These are phyloP conservation scores for Aspergillus ibericus DNA, from an alignment of 2,329 filamentous ascomycete genomes.

Conservation along the genomic window DNA sequence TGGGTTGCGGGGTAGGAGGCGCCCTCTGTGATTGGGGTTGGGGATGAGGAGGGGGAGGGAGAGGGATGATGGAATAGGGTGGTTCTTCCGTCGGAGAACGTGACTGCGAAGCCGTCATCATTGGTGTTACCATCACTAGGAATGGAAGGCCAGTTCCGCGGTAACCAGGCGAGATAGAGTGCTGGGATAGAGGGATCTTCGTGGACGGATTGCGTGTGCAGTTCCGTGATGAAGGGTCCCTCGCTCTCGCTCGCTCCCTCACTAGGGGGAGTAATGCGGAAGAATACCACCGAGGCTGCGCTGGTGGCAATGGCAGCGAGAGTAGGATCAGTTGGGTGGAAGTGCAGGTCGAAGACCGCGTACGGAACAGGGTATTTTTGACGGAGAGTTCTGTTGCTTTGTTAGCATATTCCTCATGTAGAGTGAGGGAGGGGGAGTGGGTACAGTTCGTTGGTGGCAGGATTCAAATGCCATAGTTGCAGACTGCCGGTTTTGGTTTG, in stretches of 20 bases:
- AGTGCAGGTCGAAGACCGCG: conserved; percentile 83
- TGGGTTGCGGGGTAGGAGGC: conserved; percentile 30
- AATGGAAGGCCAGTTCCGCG: conserved; percentile 37
- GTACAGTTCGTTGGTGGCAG: conserved; percentile 29
- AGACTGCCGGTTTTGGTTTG: conserved; percentile 74
- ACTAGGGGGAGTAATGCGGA: conserved; percentile 27
- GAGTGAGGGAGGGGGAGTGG: not conserved
- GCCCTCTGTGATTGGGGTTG: conserved; percentile 20
- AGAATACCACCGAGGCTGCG: conserved; percentile 53
- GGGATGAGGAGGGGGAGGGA: not conserved
- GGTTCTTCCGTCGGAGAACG: conserved; percentile 68
- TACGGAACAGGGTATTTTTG: conserved; percentile 65
- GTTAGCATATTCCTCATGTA: not conserved
- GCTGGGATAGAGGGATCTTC: conserved; percentile 61
- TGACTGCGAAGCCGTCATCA: conserved; percentile 61
- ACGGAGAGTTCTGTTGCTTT: conserved; percentile 50
- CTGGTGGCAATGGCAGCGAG: conserved; percentile 76
- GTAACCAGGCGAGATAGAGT: conserved; percentile 73
- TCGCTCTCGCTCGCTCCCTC: conserved; percentile 11
- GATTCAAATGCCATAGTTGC: conserved; percentile 61
- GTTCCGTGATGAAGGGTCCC: conserved; percentile 28
- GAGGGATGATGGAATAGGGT: conserved; percentile 47
- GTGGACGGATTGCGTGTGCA: conserved; percentile 52
- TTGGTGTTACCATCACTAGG: not conserved
- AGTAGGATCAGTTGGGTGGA: conserved; percentile 59